A percentile compares a stretch with the other conserved stretches of the same genome.
Conservation (phyloP, 345 rosid genomes). For the Acer saccharum region DNA sequence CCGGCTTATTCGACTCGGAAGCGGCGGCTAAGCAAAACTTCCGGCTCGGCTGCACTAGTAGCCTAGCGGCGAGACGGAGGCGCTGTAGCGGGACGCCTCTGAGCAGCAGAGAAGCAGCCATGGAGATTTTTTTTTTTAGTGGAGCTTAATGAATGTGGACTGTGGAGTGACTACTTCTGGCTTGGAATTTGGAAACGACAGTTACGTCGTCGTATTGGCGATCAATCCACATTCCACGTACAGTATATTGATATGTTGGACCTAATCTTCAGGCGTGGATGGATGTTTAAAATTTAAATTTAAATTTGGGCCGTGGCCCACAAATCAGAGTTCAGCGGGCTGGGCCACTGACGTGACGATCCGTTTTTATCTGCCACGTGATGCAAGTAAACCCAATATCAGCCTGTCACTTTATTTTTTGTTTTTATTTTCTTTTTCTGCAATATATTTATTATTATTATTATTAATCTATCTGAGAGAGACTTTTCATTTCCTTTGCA, state of each 20-base stretch:
- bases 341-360: neutral
- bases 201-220: neutral
- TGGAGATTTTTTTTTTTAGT: constrained; percentile 11
- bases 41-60: constrained; percentile 37
- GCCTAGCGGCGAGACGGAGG: constrained; percentile 28
- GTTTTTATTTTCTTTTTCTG: neutral
- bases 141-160: neutral
- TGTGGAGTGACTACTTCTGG: neutral
- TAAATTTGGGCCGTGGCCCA: neutral
- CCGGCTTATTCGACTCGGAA: constrained; percentile 35
- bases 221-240: neutral
- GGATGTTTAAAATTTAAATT: neutral
- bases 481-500: neutral
- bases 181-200: neutral
- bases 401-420: neutral
- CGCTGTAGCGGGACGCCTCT: constrained; percentile 39
- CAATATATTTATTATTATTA: too few relatives aligned
- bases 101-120: constrained; percentile 53
- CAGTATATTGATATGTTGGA: neutral
- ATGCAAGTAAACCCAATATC: neutral
- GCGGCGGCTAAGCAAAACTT: constrained; percentile 23
- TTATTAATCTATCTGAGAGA: neutral
- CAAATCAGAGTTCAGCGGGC: neutral
- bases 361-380: neutral
- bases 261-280: neutral